Evolutionary conservation across 2,329 filamentous ascomycete species (phyloP).

Genomic region (Trichophyton simii): DNA sequence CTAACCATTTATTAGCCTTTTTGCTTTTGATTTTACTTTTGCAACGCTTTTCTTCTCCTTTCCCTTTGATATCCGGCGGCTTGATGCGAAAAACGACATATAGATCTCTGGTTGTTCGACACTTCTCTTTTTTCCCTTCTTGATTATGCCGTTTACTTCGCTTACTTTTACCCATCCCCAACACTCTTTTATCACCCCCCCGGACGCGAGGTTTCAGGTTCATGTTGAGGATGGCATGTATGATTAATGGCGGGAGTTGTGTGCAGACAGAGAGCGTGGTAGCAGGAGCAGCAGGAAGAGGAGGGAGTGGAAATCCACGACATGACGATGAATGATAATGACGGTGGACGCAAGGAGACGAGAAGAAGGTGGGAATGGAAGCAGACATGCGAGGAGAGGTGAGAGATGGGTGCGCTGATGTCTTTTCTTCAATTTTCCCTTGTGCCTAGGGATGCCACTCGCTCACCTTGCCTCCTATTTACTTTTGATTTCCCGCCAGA

Average conservation of each 20-base stretch:
- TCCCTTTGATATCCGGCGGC: background rate
- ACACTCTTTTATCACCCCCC: background rate
- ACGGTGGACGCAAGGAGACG: background rate
- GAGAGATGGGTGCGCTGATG: background rate
- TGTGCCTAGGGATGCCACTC: background rate
- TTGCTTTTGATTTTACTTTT: background rate
- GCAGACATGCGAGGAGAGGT: background rate
- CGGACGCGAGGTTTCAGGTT: background rate
- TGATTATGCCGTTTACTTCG: background rate
- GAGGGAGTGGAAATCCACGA: background rate
- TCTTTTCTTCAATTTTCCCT: background rate
- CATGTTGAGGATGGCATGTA: slow-evolving; percentile 2
- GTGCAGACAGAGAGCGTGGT: background rate
- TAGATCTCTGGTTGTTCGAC: slow-evolving; percentile 1
- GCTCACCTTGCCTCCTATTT: background rate
- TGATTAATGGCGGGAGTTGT: slow-evolving; percentile 1
- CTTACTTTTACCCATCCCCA: background rate
- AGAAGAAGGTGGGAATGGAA: background rate
- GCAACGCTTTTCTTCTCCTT: background rate
- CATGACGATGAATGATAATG: slow-evolving; percentile 2
- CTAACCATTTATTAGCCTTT: background rate
- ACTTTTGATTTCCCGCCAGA: background rate
- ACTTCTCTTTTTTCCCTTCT: background rate
- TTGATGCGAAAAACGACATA: slow-evolving; percentile 3
- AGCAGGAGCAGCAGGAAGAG: background rate